Percentiles rank a stretch among this genome's conserved stretches.
phyloP scores from a whole-genome alignment of 2,329 filamentous ascomycete species.

The Neurospora crassa region DNA sequence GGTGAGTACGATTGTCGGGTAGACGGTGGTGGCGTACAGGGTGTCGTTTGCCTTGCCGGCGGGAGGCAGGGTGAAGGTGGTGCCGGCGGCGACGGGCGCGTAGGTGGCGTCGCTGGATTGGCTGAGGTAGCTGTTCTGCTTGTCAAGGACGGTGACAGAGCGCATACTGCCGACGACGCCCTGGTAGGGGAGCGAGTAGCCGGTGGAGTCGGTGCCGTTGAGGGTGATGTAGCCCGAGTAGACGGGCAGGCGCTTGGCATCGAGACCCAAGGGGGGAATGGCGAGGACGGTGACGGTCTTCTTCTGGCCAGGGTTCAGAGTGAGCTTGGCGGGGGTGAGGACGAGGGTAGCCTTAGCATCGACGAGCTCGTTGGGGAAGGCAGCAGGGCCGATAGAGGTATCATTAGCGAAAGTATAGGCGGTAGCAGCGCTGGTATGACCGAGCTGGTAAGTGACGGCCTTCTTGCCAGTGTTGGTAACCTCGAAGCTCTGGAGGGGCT shows the following conservation, averaged over 20 bases:
- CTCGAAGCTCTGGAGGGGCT: slow-evolving; percentile 38
- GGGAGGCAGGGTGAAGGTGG: slow-evolving; percentile 32
- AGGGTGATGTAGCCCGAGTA: slow-evolving; percentile 40
- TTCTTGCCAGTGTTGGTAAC: slow-evolving; percentile 44
- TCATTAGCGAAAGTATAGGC: slow-evolving; percentile 39
- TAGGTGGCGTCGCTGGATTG: slow-evolving; percentile 15
- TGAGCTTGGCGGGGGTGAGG: slow-evolving; percentile 29
- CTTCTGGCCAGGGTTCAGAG: slow-evolving; percentile 31
- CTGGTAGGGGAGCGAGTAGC: slow-evolving; percentile 29
- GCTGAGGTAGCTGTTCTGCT: slow-evolving; percentile 21
- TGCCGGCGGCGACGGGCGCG: slow-evolving; percentile 22
- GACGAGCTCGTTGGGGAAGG: slow-evolving; percentile 36
- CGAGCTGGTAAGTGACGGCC: slow-evolving; percentile 41
- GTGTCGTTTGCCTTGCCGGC: slow-evolving; percentile 26
- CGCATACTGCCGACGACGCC: slow-evolving; percentile 31
- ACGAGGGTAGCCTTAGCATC: slow-evolving; percentile 35
- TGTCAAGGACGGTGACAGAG: slow-evolving; percentile 25
- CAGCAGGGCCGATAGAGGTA: slow-evolving; percentile 25
- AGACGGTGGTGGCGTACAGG: slow-evolving; percentile 19
- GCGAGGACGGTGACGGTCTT: slow-evolving; percentile 37
- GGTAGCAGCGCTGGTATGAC: slow-evolving; percentile 39
- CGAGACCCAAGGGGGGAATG: slow-evolving; percentile 28
- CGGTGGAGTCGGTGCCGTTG: slow-evolving; percentile 31
- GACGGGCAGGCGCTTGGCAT: slow-evolving; percentile 32
- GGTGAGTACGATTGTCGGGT: slow-evolving; percentile 31